A percentile compares a stretch with the other conserved stretches of the same genome.
Conservation (phyloP, 805 yeast genomes). For the Starmerella bombi region DNA sequence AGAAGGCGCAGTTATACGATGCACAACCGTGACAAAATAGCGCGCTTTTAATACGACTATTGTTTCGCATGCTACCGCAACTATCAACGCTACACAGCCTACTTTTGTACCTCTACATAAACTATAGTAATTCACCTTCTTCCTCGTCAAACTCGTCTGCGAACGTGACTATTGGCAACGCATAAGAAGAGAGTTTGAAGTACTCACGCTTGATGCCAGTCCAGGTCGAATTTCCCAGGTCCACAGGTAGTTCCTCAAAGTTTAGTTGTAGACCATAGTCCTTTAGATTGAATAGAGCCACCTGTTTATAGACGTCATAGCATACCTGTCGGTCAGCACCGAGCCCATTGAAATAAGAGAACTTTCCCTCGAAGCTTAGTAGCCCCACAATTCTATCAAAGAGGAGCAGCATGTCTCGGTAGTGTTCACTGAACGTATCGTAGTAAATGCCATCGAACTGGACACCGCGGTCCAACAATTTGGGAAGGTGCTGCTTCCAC, state of each 20-base stretch:
- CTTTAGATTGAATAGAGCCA: conserved; percentile 64
- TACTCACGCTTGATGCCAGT: conserved; percentile 26
- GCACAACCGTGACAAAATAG: too few relatives aligned
- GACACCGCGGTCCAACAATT: conserved; percentile 48
- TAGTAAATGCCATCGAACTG: conserved; percentile 85
- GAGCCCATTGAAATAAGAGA: conserved; percentile 84
- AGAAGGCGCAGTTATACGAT: too few relatives aligned
- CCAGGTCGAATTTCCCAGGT: conserved; percentile 30
- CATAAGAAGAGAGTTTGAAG: conserved; percentile 26
- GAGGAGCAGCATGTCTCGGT: conserved; percentile 73
- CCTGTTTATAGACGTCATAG: conserved; percentile 71
- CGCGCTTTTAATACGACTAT: too few relatives aligned
- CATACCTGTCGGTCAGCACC: conserved; percentile 67
- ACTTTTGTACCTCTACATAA: too few relatives aligned
- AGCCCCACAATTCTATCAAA: conserved; percentile 74
- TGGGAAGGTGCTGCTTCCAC: conserved; percentile 77
- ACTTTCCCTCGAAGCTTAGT: conserved; percentile 66
- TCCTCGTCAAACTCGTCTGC: conserved; percentile 12
- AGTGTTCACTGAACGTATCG: conserved; percentile 89
- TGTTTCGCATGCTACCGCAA: too few relatives aligned
- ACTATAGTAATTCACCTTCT: conserved; percentile 12
- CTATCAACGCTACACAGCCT: too few relatives aligned
- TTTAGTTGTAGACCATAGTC: conserved; percentile 63
- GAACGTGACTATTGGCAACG: conserved; percentile 25
- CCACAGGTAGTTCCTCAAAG: conserved; percentile 31